A percentile compares a stretch with the other conserved stretches of the same genome.
Evolutionary conservation across 2,329 filamentous ascomycete genomes (phyloP).

Genomic region (Domatiomyces globalis): DNA sequence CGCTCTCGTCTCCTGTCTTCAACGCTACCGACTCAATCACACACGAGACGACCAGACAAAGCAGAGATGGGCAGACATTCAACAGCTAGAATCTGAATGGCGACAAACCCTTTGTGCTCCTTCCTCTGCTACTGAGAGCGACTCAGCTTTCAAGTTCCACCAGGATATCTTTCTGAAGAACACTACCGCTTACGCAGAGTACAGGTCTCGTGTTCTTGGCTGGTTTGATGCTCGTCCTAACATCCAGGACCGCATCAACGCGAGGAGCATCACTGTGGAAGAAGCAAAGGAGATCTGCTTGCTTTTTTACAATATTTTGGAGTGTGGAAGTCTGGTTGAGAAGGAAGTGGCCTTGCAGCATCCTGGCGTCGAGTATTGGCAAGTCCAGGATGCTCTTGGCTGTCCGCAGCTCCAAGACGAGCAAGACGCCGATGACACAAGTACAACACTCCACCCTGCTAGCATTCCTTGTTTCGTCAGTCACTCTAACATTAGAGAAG

Average conservation of each 20-base stretch:
- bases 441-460: not conserved
- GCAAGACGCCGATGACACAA: not conserved
- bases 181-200: not conserved
- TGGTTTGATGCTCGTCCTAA: not conserved
- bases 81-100: not conserved
- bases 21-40: not conserved
- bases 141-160: too few relatives aligned
- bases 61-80: not conserved
- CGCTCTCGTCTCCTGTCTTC: not conserved
- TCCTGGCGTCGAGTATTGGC: not conserved
- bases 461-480: not conserved
- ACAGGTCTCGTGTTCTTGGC: not conserved
- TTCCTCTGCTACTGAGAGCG: not conserved
- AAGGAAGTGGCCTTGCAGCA: not conserved
- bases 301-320: not conserved
- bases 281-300: not conserved
- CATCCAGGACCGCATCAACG: not conserved
- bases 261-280: not conserved
- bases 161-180: not conserved
- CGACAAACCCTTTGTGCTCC: not conserved
- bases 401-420: not conserved
- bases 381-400: not conserved
- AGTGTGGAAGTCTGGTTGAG: not conserved
- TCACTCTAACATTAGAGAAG: not conserved
- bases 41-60: not conserved